phyloP scores from a whole-genome alignment of 306 rosid species.

The Trifolium dubium region DNA sequence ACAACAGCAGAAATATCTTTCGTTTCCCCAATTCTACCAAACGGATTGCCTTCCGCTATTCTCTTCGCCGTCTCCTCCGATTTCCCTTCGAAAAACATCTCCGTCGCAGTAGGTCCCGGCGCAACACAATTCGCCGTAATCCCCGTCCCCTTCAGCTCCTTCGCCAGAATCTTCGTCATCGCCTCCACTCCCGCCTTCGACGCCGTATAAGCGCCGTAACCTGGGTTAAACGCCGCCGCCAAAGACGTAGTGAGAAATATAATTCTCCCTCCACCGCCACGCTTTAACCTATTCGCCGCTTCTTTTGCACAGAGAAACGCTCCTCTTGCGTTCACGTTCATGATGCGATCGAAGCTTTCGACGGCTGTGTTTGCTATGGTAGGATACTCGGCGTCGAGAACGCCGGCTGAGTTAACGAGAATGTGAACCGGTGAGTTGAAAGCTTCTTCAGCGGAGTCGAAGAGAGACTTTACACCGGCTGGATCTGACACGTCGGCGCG shows the following conservation, averaged over 20 bases:
- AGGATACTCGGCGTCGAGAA: background rate
- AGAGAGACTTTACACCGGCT: background rate
- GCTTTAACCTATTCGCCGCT: slow-evolving; percentile 52
- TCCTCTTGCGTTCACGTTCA: slow-evolving; percentile 57
- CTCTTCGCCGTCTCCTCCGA: slow-evolving; percentile 9
- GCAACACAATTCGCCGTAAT: slow-evolving; percentile 65
- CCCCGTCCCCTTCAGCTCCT: slow-evolving; percentile 58
- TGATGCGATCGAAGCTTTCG: slow-evolving; percentile 6
- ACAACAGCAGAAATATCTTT: slow-evolving; percentile 37
- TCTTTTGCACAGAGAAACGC: slow-evolving; percentile 56
- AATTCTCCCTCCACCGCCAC: slow-evolving; percentile 62
- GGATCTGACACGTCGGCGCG: slow-evolving; percentile 24
- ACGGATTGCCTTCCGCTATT: background rate
- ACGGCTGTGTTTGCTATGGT: background rate
- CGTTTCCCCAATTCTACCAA: slow-evolving; percentile 20
- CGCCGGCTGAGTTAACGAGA: slow-evolving; percentile 20
- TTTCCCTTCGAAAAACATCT: slow-evolving; percentile 3
- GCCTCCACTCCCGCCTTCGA: slow-evolving; percentile 39
- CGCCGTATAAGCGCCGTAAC: slow-evolving; percentile 11
- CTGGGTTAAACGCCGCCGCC: slow-evolving; percentile 5
- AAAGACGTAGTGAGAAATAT: slow-evolving; percentile 10
- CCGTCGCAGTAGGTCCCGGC: slow-evolving; percentile 20
- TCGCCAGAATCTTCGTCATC: slow-evolving; percentile 56
- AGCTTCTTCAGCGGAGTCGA: background rate
- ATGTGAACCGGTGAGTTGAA: slow-evolving; percentile 26